Base-by-base conservation (phyloP, 345 rosid species). In the Erucastrum elatum region DNA sequence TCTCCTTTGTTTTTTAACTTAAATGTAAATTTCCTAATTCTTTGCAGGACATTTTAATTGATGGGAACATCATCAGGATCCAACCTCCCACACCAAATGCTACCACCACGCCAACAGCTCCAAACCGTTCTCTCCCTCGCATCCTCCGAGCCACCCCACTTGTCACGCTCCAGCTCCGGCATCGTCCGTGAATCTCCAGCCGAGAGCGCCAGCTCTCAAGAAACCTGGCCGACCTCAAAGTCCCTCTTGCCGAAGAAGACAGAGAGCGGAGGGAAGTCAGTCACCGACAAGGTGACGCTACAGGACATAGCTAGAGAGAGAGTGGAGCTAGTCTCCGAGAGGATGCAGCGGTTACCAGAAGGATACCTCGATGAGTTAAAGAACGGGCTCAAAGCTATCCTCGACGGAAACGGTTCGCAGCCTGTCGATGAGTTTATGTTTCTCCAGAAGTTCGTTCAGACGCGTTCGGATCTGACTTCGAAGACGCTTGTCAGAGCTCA, bases 61-160 rank as follows among this genome's bases (percentile, higher is more conserved):
- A 96, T 96, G 99, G 97, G 92, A 55, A 80, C 96, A 77, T 95
- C 96, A 59, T 90, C 98, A 72, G 99, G 97, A 39, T 93, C 99
- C 63, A 88, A 91, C 78, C 86, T 87, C 68, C 86, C 87, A 76
- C 86, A 89, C 62, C 96, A 89, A 66, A 93, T 96, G 98, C 83
- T 91, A 59, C 98, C 99, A 70, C 98, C 98, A 27, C 90, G 97
- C 8, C 97, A 90, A 37, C 97, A 93, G 71, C 87, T 91, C 3
- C 90, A 89, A 30, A 75, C 90, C 8, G 27, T 83, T 33, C 78
- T 83, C 16, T 79, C 83, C 27, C 85, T 91, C 9, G 87, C 90
- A 16, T 81, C 96, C 15, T 89, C 90, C 0, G 95, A 93, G 0
- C 16, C 16, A 81, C 87, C 88, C 71, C 87, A 74, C 85, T 17